Evolutionary conservation across 1,284 basidiomycete species (phyloP), one percentile per base, ranked within the genome.

Genomic region (Cystobasidium slooffiae): DNA sequence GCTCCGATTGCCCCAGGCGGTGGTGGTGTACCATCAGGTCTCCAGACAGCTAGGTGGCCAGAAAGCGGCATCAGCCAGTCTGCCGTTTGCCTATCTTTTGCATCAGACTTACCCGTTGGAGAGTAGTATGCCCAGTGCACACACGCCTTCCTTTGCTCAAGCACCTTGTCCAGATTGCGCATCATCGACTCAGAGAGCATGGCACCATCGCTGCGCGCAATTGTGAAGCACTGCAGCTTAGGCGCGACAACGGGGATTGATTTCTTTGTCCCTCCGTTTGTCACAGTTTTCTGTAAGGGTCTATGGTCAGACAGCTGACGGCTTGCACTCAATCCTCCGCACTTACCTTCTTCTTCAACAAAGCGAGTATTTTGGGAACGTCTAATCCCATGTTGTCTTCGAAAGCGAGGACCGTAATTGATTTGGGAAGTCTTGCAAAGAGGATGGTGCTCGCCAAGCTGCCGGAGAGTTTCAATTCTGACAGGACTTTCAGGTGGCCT

Each of bases 311-410:
- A 39, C 20, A 51, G 14, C 58, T 43, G n/a, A 59, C 31, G 24
- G 14, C 44, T 52, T 59, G 59, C 31, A 39, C 5, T 5, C 6
- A 31, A 69, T 5, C 24, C 7, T 22, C 47, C 5, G 44, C 44
- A 62, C 58, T 6, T 12, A 73, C 70, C 70, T 73, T 65, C 62
- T 66, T 65, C 53, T 73, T 73, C 24, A 73, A 24, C 31, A 73
- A 18, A n/a, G 51, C 56, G 18, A 62, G 51, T 4, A 66, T 49
- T 49, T 66, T 65, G 2, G n/a, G 16, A n/a, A 73, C 47, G 39
- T 73, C 70, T 12, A 73, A 14, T 16, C 70, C 70, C 22, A 61
- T 16, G 43, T 73, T 73, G 63, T 73, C 63, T 37, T 73, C 63
- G 41, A 73, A 52, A 0, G 70, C 70, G 14, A 73, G 62, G 20